Evolutionary conservation across 805 yeast genomes (phyloP), one percentile per base, ranked within the genome.

Genomic region (Suhomyces faveliae): DNA sequence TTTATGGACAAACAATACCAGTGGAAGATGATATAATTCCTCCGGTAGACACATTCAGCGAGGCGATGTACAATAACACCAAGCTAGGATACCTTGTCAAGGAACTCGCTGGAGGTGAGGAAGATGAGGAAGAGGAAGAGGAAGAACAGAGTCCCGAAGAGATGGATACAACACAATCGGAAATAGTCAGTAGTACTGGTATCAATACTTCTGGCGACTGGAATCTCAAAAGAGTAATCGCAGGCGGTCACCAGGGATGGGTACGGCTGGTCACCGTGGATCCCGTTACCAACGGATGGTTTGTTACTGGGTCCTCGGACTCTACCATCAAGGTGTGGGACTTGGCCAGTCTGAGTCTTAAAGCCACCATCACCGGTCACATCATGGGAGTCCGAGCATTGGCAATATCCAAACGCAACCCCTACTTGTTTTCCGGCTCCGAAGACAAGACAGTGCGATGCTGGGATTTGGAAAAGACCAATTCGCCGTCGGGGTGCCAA

Each of bases 381-480:
- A 78, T 86, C 4, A 87, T 92, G 96, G 82, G 89, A 0, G 92
- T 94, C 0, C 68, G 97, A 47, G 86, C 89, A 2, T 59, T 94
- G 12, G 83, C 77, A 0, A 78, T 92, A 0, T 87, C 96, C 0
- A 71, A 76, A 2, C 72, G 86, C 46, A 89, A 84, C 61, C 97
- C 98, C 0, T 92, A 92, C 64, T 69, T 94, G 72, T 94, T 91
- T 63, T 81, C 92, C 11, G 91, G 94, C 20, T 87, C 96, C 39
- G 98, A 94, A 61, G 99, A 94, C 64, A 91, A 91, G 63, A 77
- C 90, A 21, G 89, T 90, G 8, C 82, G 89, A 61, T 91, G 98
- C 66, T 94, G 98, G 97, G 99, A 94, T 70, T 74, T 94, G 55
- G 98, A 92, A 64, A 80, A 83, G 59, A 89, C 91, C 57, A 81